A percentile compares a stretch with the other conserved stretches of the same genome.
Conservation (phyloP, 441 rosid species). For the Flueggea neowawraea region DNA sequence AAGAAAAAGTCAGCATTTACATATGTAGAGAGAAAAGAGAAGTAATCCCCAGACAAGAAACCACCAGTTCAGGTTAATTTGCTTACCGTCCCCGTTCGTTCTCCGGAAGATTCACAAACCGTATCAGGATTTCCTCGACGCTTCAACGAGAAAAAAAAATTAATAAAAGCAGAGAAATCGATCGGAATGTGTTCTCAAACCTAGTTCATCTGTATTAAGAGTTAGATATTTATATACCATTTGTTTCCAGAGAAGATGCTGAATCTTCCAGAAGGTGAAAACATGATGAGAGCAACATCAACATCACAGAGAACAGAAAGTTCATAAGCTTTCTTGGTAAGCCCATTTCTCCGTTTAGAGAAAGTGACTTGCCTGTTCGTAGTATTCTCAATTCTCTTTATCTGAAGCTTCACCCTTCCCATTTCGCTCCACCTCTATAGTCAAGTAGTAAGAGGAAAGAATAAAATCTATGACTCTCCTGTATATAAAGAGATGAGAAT, state of each 20-base stretch:
- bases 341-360: conserved; percentile 54
- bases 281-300: conserved; percentile 51
- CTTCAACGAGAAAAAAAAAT: conserved; percentile 16
- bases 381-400: conserved; percentile 50
- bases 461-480: conserved; percentile 2
- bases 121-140: conserved; percentile 38
- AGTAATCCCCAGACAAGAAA: background rate
- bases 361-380: conserved; percentile 54
- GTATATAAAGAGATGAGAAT: background rate
- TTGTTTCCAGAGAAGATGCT: conserved; percentile 43
- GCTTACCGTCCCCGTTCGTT: conserved; percentile 46
- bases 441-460: background rate
- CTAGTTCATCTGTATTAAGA: too few relatives aligned
- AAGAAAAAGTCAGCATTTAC: too few relatives aligned
- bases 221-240: conserved; percentile 20
- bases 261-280: conserved; percentile 51
- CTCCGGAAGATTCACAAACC: conserved; percentile 42
- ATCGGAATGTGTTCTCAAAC: too few relatives aligned
- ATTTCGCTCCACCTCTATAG: conserved; percentile 5
- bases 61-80: background rate
- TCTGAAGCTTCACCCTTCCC: conserved; percentile 53
- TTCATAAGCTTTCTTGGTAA: conserved; percentile 51
- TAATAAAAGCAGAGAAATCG: too few relatives aligned
- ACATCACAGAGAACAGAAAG: conserved; percentile 58
- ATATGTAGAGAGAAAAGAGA: too few relatives aligned